Percentiles rank a stretch among this genome's conserved stretches.
These are phyloP conservation scores for Pichia sp. DNA, from an alignment of 1,139 yeast species.

Conservation along the genomic window DNA sequence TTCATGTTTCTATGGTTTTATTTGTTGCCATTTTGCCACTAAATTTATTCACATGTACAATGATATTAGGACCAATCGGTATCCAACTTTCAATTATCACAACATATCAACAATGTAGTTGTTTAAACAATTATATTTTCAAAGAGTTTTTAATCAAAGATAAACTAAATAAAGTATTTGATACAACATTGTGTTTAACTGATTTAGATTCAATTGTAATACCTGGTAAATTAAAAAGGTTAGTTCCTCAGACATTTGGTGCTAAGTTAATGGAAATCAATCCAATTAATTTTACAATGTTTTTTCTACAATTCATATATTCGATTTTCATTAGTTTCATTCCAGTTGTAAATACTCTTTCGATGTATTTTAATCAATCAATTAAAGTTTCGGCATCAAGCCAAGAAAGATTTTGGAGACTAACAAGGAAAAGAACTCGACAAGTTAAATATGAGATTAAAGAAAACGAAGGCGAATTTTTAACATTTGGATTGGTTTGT, in stretches of 20 bases:
- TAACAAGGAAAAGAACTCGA: conserved; percentile 24
- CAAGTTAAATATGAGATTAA: conserved; percentile 29
- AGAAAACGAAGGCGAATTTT: conserved; percentile 26
- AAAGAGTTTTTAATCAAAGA: conserved; percentile 20
- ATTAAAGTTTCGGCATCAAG: conserved; percentile 15
- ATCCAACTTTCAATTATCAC: conserved; percentile 18
- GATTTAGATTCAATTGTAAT: conserved; percentile 25
- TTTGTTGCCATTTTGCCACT: conserved; percentile 21
- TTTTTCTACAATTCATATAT: background rate
- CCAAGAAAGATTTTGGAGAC: conserved; percentile 19
- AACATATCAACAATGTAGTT: conserved; percentile 23
- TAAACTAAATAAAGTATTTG: conserved; percentile 24
- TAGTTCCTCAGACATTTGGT: conserved; percentile 23
- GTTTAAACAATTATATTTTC: conserved; percentile 20
- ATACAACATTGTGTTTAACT: conserved; percentile 22
- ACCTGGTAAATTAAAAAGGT: conserved; percentile 28
- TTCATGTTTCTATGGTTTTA: conserved; percentile 16
- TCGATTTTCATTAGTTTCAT: conserved; percentile 15
- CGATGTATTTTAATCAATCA: conserved; percentile 16
- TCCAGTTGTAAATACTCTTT: conserved; percentile 23
- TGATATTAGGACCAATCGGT: conserved; percentile 25
- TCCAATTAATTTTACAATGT: conserved; percentile 2
- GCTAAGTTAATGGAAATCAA: conserved; percentile 15
- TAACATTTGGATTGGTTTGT: conserved; percentile 52
- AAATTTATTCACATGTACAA: conserved; percentile 18